Evolutionary conservation across 805 yeast genomes (phyloP).

Genomic region (Cyberlindnera meyerae): DNA sequence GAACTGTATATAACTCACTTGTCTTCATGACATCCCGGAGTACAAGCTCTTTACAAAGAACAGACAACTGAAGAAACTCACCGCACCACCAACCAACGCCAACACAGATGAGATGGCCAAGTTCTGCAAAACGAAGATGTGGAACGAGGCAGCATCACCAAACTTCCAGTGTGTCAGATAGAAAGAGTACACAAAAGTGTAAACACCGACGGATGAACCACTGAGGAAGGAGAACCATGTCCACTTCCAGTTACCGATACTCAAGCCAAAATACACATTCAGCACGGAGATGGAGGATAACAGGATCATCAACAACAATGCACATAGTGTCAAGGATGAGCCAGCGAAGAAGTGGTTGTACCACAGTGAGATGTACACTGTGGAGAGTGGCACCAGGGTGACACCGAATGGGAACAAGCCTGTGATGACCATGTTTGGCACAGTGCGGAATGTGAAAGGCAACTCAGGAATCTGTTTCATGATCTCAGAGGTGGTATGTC

Average conservation of each 20-base stretch:
- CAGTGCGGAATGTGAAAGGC: slow-evolving; percentile 23
- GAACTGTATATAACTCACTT: too few relatives aligned
- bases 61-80: slow-evolving; percentile 18
- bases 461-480: slow-evolving; percentile 21
- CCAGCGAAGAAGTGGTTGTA: slow-evolving; percentile 23
- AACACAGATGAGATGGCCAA: slow-evolving; percentile 21
- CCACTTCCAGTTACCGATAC: slow-evolving; percentile 30
- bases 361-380: slow-evolving; percentile 25
- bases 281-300: slow-evolving; percentile 17
- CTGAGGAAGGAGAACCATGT: slow-evolving; percentile 25
- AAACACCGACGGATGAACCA: slow-evolving; percentile 25
- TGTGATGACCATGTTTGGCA: slow-evolving; percentile 25
- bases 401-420: slow-evolving; percentile 29
- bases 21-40: slow-evolving; percentile 7
- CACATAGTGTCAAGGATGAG: slow-evolving; percentile 16
- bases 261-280: slow-evolving; percentile 22
- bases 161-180: slow-evolving; percentile 25
- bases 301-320: slow-evolving; percentile 15
- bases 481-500: slow-evolving; percentile 16
- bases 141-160: slow-evolving; percentile 24
- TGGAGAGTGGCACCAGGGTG: slow-evolving; percentile 25
- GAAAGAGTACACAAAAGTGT: slow-evolving; percentile 23
- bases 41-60: slow-evolving; percentile 19
- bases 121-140: slow-evolving; percentile 24
- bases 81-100: slow-evolving; percentile 23